These are phyloP conservation scores for Brasilioporus rufonigricans DNA, from an alignment of 768 basidiomycete genomes.

Conservation along the genomic window DNA sequence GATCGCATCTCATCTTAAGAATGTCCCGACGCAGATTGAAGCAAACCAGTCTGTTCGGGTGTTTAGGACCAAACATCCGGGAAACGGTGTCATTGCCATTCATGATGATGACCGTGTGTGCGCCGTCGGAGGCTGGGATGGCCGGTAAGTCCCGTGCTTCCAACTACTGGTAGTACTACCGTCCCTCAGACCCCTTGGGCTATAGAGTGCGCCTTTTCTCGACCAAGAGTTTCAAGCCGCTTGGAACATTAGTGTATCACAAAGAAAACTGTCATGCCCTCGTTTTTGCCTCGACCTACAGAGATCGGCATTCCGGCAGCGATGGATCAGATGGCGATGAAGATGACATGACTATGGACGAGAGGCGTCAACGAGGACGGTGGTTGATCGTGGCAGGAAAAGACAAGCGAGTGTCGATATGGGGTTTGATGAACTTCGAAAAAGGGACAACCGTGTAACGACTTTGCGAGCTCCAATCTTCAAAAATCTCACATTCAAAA, in stretches of 20 bases:
- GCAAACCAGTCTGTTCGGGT: constrained; percentile 27
- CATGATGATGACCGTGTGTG: constrained; percentile 75
- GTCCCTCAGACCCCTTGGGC: not conserved
- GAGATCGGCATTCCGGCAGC: not conserved
- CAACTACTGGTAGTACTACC: not conserved
- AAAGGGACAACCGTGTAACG: not conserved
- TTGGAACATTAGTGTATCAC: constrained; percentile 85
- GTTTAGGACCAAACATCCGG: constrained; percentile 71
- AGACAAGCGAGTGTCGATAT: constrained; percentile 69
- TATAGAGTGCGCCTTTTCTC: constrained; percentile 79
- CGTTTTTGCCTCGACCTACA: constrained; percentile 52
- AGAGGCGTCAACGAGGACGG: constrained; percentile 43
- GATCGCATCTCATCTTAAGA: not conserved
- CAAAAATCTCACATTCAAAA: not conserved
- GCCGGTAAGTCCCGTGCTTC: constrained; percentile 55
- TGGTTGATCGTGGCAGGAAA: constrained; percentile 70
- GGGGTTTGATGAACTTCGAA: constrained; percentile 55
- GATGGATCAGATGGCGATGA: constrained; percentile 22
- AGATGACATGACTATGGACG: constrained; percentile 45
- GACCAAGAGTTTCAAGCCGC: constrained; percentile 71
- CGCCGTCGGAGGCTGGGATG: constrained; percentile 94
- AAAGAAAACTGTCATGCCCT: constrained; percentile 73
- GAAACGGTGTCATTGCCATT: constrained; percentile 76
- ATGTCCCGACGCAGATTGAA: constrained; percentile 11
- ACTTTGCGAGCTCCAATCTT: not conserved